Evolutionary conservation across 805 yeast species (phyloP), one percentile per base, ranked within the genome.

Genomic region (Ogataea nitratoaversa): DNA sequence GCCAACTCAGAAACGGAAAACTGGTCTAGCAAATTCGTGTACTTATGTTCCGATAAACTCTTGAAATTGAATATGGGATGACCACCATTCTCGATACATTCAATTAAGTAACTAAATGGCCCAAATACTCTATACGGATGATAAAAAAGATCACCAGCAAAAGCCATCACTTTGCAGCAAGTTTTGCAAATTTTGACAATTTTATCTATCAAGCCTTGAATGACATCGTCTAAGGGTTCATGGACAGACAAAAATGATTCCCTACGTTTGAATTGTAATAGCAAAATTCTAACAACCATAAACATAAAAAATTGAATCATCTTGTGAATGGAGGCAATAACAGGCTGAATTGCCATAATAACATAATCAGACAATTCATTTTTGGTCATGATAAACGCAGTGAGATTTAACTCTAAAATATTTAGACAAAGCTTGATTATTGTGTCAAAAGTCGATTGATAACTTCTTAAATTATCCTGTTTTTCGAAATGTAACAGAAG

Each of bases 101-200:
- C 49, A 13, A 36, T 30, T 12, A 53, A 7, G 33, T 41, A 46
- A 16, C 28, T 34, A 36, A 33, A 40, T 3, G 34, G 39, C 2
- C 46, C 44, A 29, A 32, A 43, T 8, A 44, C 13, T 19, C 56
- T 43, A 23, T 37, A 42, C 7, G 51, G 33, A 14, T 40, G 29
- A 27, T 52, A 52, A 19, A 50, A 48, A 16, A 47, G 47, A 25
- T 54, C 56, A n/a, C 50, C 48, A 13, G 43, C 16, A 13, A 49
- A 32, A 2, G 45, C 50, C 22, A 45, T 32, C 7, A 50, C 16
- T 27, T 44, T 53, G 3, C 38, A 30, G 11, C 48, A 31, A 11
- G 41, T 19, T 18, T 13, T 38, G 44, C 47, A 50, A 40, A 2
- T 44, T 22, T 2, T 20, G 16, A 17, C 36, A 19, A 13, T 44